Percentiles rank a stretch among this genome's conserved stretches.
phyloP scores from a whole-genome alignment of 2,329 filamentous ascomycete genomes.

The Calonectria naviculata region DNA sequence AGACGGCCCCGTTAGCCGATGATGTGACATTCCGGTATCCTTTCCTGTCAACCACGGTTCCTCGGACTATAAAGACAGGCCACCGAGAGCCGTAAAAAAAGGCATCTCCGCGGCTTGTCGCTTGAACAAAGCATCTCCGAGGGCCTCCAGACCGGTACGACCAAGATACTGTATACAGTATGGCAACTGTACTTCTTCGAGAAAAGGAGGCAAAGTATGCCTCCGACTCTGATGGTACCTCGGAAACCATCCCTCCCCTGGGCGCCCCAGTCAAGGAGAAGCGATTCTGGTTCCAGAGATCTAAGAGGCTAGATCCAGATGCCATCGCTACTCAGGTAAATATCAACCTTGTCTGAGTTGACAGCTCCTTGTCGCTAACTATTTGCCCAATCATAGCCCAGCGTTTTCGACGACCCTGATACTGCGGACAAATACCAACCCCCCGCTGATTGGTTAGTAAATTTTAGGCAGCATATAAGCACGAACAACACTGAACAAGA shows the following conservation, averaged over 20 bases:
- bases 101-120: not conserved
- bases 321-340: constrained; percentile 20
- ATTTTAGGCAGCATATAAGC: no score
- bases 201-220: constrained; percentile 11
- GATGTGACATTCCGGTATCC: constrained; percentile 2
- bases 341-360: not conserved
- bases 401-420: constrained; percentile 16
- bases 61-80: constrained; percentile 6
- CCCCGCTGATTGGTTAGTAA: constrained; percentile 2
- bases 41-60: not conserved
- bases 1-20: not conserved
- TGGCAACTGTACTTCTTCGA: constrained; percentile 15
- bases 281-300: constrained; percentile 47
- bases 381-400: not conserved
- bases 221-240: constrained; percentile 5
- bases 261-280: constrained; percentile 32
- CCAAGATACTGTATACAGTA: not conserved
- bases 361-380: not conserved
- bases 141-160: not conserved
- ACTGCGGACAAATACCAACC: constrained; percentile 21
- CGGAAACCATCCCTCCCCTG: constrained; percentile 9
- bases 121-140: not conserved
- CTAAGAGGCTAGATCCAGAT: constrained; percentile 22
- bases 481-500: not conserved
- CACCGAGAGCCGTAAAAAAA: not conserved